A percentile compares a stretch with the other conserved stretches of the same genome.
Conservation (phyloP, 2,329 filamentous ascomycete genomes). For the Fonsecaea pugnacius region DNA sequence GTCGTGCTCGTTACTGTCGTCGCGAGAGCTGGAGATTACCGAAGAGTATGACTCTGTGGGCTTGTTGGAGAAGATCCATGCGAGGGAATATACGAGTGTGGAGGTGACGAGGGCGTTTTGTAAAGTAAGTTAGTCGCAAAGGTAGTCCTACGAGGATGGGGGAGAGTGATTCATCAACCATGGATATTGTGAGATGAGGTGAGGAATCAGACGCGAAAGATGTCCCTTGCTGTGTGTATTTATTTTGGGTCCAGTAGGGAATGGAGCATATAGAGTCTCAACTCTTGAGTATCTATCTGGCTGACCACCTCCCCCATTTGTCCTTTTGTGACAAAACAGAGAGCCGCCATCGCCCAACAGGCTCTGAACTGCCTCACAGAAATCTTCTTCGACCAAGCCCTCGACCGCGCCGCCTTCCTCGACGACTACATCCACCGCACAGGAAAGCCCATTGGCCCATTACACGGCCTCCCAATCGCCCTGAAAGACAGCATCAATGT, state of each 20-base stretch:
- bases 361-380: slow-evolving; percentile 37
- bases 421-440: slow-evolving; percentile 36
- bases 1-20: background rate
- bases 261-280: background rate
- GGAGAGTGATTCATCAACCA: background rate
- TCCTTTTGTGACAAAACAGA: background rate
- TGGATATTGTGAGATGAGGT: background rate
- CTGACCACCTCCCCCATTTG: background rate
- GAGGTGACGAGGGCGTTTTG: slow-evolving; percentile 35
- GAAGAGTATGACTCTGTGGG: slow-evolving; percentile 42
- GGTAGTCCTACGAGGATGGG: too few species aligned
- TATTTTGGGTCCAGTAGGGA: background rate
- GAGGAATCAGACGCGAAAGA: background rate
- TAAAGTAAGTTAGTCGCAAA: slow-evolving; percentile 8
- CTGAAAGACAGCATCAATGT: slow-evolving; percentile 40
- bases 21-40: slow-evolving; percentile 52
- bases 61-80: background rate
- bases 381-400: slow-evolving; percentile 37
- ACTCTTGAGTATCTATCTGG: background rate
- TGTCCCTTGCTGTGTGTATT: background rate
- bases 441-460: slow-evolving; percentile 35
- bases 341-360: slow-evolving; percentile 1
- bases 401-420: slow-evolving; percentile 35
- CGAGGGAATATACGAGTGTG: slow-evolving; percentile 42
- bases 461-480: slow-evolving; percentile 40